Evolutionary conservation across 2,329 filamentous ascomycete genomes (phyloP), one percentile per base, ranked within the genome.

Genomic region (Penicillium sp.): DNA sequence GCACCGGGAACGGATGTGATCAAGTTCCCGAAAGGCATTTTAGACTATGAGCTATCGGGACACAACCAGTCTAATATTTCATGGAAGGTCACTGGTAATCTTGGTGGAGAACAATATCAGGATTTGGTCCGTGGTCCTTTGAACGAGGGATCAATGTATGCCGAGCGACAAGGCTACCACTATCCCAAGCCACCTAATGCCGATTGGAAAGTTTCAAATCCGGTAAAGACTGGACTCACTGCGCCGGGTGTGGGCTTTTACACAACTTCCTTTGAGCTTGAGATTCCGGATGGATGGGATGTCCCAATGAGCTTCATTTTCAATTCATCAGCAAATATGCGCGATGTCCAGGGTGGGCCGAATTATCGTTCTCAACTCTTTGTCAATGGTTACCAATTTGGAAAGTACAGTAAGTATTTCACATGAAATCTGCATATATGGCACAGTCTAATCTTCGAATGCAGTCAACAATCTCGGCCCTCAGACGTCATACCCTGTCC

Each of bases 41-140:
- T 85, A 2, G 70, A 76, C 33, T 74, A 75, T 21, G 54, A 62
- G n/a, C 62, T 81, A 19, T 71, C 73, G 19, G 71, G 76, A 35
- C 59, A 67, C 19, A 67, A 70, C 0, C 63, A 68, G 27, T 57
- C 57, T 1, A 61, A 62, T 9, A 57, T 76, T 7, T 62, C 61
- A 2, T 85, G 82, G 82, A 84, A 82, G 60, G 60, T 84, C 7
- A 83, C 82, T 0, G 82, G 83, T 3, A 85, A 84, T 57, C 72
- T 84, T 0, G 80, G 79, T 4, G 82, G 81, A 14, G 82, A 85
- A 59, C 68, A 79, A 54, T 83, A 83, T 65, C 51, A 54, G 3
- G 82, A 85, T 58, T 65, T 73, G 1, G 70, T 70, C 6, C 77
- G 82, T 22, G 82, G 82, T 0, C 82, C 82, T 1, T 68, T 83